These are phyloP conservation scores for Musa acuminata DNA, from an alignment of 176 grass and related monocot genomes.

Conservation along the genomic window DNA sequence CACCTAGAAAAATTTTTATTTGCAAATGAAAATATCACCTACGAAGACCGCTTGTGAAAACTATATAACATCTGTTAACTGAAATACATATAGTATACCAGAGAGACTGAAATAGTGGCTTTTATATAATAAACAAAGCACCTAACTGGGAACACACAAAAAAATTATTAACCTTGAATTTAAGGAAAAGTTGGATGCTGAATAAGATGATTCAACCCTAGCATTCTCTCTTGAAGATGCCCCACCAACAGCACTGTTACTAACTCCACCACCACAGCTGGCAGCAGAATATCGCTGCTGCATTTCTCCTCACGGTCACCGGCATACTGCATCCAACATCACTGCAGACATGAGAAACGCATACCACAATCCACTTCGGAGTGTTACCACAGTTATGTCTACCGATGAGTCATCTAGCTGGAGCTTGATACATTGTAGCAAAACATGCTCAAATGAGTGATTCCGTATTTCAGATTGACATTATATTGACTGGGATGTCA, in stretches of 20 bases:
- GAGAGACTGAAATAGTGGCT: background rate
- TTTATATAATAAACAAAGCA: background rate
- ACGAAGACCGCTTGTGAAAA: background rate
- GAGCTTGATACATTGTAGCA: background rate
- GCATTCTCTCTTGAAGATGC: conserved; percentile 36
- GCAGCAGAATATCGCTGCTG: conserved; percentile 52
- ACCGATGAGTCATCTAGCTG: background rate
- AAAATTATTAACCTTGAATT: conserved; percentile 47
- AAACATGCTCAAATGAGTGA: background rate
- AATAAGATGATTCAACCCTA: conserved; percentile 49
- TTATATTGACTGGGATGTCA: background rate
- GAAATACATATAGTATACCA: background rate
- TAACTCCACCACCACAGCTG: conserved; percentile 45
- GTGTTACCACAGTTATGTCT: background rate
- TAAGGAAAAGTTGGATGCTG: conserved; percentile 46
- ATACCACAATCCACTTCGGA: background rate
- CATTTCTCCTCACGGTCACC: conserved; percentile 55
- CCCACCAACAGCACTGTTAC: conserved; percentile 13
- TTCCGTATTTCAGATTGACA: background rate
- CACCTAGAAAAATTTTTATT: background rate
- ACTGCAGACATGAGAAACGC: conserved; percentile 8
- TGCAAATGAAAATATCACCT: background rate
- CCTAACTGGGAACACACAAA: too few relatives aligned
- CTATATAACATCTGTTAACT: background rate
- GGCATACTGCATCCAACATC: conserved; percentile 37